Evolutionary conservation across 2,329 filamentous ascomycete genomes (phyloP), one percentile per base, ranked within the genome.

Genomic region (Pyrenophora teres): DNA sequence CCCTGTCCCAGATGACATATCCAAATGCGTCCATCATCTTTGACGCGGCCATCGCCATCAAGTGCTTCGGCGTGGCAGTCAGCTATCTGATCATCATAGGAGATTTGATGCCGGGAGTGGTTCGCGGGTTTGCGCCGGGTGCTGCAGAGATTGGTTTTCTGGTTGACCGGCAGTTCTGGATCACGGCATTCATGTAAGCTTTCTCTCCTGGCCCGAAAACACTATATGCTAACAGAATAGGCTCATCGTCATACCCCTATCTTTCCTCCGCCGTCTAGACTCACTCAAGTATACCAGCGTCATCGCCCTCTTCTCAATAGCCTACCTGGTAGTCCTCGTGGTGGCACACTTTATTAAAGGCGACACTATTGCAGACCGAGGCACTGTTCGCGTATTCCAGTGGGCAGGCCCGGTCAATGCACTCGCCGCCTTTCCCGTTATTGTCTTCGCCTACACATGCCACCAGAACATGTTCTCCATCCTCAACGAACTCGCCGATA

Each of bases 401-500:
- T 96, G 91, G 87, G 87, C 86, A 37, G 90, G 93, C 6, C 81
- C 90, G 3, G 80, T 96, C 8, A 83, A 88, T 31, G 87, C 89
- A 6, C 80, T 99, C 46, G 91, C 90, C 63, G 92, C 89, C 57
- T 85, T 99, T 59, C 94, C 94, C 0, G 92, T 99, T 46, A 92
- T 97, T 50, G 90, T 99, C 2, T 99, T 99, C 79, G 94, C 93
- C n/a, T 99, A 97, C 73, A 99, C 94, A 1, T 99, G 94, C 72
- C 94, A 99, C 74, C 94, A 99, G 69, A 99, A 99, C 72, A 99
- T 99, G 94, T 99, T 99, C 73, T 96, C 93, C 9, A 96, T 99
- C 60, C 78, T 99, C 38, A 99, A 99, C 67, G 94, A 99, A 76
- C 91, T 99, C 61, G 82, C 85, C 52, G 87, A 96, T 70, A 91